phyloP scores from a whole-genome alignment of 2,329 filamentous ascomycete species.

The Ascochyta rabiei region DNA sequence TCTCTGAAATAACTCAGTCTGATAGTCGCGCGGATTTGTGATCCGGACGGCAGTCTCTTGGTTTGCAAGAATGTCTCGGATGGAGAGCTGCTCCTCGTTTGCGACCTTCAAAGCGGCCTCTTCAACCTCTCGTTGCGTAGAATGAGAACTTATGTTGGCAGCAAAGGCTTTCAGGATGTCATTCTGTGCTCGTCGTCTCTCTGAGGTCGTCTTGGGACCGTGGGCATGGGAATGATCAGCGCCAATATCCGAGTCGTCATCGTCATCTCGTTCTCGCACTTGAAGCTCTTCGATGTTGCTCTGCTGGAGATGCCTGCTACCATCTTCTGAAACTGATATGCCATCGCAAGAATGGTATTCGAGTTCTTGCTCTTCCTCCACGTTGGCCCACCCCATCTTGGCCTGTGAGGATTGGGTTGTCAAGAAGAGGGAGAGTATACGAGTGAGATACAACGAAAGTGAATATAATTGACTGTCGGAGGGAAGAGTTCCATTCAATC shows the following conservation, averaged over 20 bases:
- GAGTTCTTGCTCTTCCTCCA: slow-evolving; percentile 27
- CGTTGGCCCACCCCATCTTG: slow-evolving; percentile 27
- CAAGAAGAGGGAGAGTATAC: background rate
- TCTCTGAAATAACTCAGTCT: slow-evolving; percentile 86
- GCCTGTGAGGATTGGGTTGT: background rate
- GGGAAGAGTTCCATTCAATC: background rate
- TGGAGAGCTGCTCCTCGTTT: slow-evolving; percentile 58
- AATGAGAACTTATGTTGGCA: slow-evolving; percentile 50
- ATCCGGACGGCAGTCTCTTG: slow-evolving; percentile 66
- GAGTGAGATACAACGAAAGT: background rate
- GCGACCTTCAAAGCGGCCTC: slow-evolving; percentile 39
- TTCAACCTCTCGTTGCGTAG: slow-evolving; percentile 50
- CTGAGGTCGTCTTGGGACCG: slow-evolving; percentile 34
- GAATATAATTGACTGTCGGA: background rate
- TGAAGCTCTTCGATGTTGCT: background rate
- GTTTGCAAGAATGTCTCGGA: slow-evolving; percentile 59
- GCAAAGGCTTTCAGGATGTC: slow-evolving; percentile 52
- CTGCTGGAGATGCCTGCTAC: background rate
- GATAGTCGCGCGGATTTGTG: slow-evolving; percentile 83
- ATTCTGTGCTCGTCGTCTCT: slow-evolving; percentile 51
- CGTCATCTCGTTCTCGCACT: background rate
- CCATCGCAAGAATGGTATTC: slow-evolving; percentile 22
- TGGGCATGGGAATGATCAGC: slow-evolving; percentile 28
- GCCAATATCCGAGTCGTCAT: slow-evolving; percentile 34
- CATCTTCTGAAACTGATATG: slow-evolving; percentile 3